Conservation (phyloP, 2,329 filamentous ascomycete genomes). For the Capronia americana region DNA sequence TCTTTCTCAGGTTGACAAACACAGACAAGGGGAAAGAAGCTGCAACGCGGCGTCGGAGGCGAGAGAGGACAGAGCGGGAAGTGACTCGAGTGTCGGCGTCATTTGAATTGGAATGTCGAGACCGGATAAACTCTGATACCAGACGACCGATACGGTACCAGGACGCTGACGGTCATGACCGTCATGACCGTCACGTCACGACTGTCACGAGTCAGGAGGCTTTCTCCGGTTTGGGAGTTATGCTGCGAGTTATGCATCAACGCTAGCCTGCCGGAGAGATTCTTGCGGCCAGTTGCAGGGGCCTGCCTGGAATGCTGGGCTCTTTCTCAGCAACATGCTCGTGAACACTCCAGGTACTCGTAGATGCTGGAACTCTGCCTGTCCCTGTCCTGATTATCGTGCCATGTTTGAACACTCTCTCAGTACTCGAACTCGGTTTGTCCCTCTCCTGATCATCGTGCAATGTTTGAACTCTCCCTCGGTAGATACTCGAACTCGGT, state of each 20-base stretch:
- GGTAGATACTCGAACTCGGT: too few species aligned
- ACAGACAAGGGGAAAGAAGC: neutral
- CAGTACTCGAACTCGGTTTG: too few species aligned
- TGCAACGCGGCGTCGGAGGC: neutral
- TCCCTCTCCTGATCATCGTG: neutral
- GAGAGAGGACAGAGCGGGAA: neutral
- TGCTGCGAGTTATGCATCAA: constrained; percentile 23
- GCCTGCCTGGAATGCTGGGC: neutral
- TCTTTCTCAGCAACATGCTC: constrained; percentile 17
- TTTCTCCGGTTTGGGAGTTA: constrained; percentile 17
- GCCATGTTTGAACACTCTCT: neutral
- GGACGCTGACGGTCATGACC: neutral
- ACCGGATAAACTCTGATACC: constrained; percentile 15
- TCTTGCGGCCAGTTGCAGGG: constrained; percentile 8
- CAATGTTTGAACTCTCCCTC: too few species aligned
- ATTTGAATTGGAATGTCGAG: constrained; percentile 17
- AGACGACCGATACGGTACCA: neutral
- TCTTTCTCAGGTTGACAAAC: neutral
- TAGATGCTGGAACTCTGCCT: too few species aligned
- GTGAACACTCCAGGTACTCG: constrained; percentile 2
- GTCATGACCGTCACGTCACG: neutral
- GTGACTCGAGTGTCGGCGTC: neutral
- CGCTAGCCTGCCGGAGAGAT: neutral
- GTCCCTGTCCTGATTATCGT: neutral
- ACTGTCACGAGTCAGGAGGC: neutral